Conservation (phyloP, 129 eudicot species). For the Tagetes erecta region DNA sequence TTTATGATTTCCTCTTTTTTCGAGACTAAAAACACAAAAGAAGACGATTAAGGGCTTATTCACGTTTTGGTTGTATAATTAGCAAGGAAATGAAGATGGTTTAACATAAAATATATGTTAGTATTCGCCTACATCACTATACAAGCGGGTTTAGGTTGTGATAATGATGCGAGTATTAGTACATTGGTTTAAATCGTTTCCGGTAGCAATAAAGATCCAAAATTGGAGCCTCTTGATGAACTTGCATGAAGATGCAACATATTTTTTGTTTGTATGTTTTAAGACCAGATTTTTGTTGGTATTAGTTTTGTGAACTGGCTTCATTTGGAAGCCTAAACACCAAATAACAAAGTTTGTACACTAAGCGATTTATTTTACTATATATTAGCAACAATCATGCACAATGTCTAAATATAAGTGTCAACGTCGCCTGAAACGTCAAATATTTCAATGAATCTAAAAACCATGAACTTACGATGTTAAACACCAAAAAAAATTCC, state of each 20-base stretch:
- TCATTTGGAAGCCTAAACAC: constrained; percentile 6
- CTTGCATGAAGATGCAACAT: constrained; percentile 27
- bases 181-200: constrained; percentile 19
- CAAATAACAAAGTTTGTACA: constrained; percentile 1
- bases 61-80: too few species aligned
- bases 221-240: constrained; percentile 24
- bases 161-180: constrained; percentile 17
- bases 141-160: constrained; percentile 14
- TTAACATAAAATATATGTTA: too few species aligned
- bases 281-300: constrained; percentile 2
- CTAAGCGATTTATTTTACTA: not conserved
- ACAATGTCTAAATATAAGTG: not conserved
- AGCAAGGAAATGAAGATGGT: too few species aligned
- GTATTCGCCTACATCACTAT: too few species aligned
- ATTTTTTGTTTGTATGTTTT: not conserved
- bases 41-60: too few species aligned
- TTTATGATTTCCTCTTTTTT: too few species aligned
- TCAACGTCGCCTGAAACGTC: not conserved
- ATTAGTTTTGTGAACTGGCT: constrained; percentile 23
- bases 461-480: not conserved
- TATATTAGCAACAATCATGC: not conserved
- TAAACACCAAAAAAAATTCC: too few species aligned
- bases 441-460: not conserved
- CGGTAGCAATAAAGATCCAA: constrained; percentile 35
- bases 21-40: too few species aligned